Conservation (phyloP, 371 early-diverging fungal species). For the Mortierella sp. region DNA sequence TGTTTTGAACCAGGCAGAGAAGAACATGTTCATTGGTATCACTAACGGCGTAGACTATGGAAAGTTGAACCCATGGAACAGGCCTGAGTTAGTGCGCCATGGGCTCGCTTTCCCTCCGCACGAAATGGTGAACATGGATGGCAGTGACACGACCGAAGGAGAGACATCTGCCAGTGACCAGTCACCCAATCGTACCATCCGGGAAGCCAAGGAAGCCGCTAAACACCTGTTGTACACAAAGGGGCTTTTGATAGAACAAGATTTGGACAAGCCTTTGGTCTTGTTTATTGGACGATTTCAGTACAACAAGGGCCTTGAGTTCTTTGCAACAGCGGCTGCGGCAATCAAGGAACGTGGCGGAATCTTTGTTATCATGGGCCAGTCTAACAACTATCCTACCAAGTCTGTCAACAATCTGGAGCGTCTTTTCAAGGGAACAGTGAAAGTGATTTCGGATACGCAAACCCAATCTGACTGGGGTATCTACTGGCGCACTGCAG, state of each 20-base stretch:
- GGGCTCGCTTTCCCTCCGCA: slow-evolving; percentile 58
- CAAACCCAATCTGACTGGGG: slow-evolving; percentile 63
- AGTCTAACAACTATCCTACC: slow-evolving; percentile 67
- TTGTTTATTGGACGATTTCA: slow-evolving; percentile 72
- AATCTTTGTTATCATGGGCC: slow-evolving; percentile 69
- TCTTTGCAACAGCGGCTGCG: slow-evolving; percentile 58
- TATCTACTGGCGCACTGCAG: slow-evolving; percentile 65
- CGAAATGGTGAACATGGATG: slow-evolving; percentile 34
- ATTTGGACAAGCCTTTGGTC: slow-evolving; percentile 62
- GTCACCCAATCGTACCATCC: slow-evolving; percentile 44
- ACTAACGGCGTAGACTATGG: slow-evolving; percentile 70
- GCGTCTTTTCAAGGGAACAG: slow-evolving; percentile 56
- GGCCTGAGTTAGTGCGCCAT: slow-evolving; percentile 48
- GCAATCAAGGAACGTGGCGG: slow-evolving; percentile 57
- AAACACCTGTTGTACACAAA: slow-evolving; percentile 64
- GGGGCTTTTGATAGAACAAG: slow-evolving; percentile 55
- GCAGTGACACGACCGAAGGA: background rate
- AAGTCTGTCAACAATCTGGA: slow-evolving; percentile 57
- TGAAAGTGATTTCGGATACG: slow-evolving; percentile 58
- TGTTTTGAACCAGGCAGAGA: slow-evolving; percentile 60
- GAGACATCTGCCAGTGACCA: background rate
- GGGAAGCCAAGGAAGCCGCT: slow-evolving; percentile 61
- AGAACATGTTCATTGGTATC: slow-evolving; percentile 67
- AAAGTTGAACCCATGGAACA: slow-evolving; percentile 65
- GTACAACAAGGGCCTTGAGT: slow-evolving; percentile 69